Evolutionary conservation across 257 asterid genomes (phyloP).

Genomic region (Fraxinus anomala): DNA sequence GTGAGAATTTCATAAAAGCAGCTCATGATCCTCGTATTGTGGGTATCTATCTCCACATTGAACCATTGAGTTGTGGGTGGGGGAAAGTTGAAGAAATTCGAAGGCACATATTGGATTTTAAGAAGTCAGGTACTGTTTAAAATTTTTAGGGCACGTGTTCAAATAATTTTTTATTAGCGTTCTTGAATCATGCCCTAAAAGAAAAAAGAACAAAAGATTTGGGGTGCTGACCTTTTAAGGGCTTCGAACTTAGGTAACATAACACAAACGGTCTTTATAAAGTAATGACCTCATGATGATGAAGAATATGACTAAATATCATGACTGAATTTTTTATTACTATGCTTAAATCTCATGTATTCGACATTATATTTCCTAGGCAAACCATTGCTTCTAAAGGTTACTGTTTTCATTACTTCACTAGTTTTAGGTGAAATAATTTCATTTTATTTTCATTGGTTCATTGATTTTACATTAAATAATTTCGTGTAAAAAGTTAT

Average conservation of each 20-base stretch:
- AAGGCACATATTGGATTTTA: constrained; percentile 83
- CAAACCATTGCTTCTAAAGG: neutral
- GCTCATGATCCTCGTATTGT: constrained; percentile 95
- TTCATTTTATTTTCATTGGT: neutral
- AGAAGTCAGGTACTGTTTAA: constrained; percentile 70
- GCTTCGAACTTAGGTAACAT: neutral
- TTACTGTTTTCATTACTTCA: neutral
- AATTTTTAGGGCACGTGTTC: constrained; percentile 3
- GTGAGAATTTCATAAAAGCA: constrained; percentile 89
- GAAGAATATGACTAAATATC: neutral
- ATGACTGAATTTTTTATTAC: neutral
- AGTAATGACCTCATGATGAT: neutral
- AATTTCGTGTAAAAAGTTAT: neutral
- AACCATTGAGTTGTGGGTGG: constrained; percentile 89
- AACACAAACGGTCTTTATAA: neutral
- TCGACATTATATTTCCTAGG: neutral
- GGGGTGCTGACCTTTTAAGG: constrained; percentile 6
- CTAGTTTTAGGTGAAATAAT: neutral
- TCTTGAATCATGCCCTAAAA: constrained; percentile 19
- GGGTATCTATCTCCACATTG: constrained; percentile 92
- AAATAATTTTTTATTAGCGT: constrained; percentile 6
- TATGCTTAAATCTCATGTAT: neutral
- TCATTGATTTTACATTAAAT: neutral
- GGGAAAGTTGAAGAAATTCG: constrained; percentile 95
- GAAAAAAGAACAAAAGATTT: constrained; percentile 9